phyloP scores from a whole-genome alignment of 495 filamentous ascomycete genomes.

The Ascobolus immersus region DNA sequence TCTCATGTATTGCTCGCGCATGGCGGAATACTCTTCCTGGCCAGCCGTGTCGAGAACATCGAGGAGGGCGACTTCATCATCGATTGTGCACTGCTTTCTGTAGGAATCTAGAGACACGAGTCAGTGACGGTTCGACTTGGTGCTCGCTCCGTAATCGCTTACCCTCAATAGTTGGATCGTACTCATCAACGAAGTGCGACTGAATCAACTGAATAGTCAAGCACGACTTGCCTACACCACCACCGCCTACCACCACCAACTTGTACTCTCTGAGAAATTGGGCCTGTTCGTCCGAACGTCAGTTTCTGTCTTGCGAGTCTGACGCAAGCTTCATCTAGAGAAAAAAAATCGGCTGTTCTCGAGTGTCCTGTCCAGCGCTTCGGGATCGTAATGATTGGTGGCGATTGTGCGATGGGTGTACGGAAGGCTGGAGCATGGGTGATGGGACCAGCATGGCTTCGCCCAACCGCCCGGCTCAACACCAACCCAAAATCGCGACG shows the following conservation, averaged over 20 bases:
- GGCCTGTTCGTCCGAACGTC: too few species aligned
- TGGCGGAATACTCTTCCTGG: constrained; percentile 96
- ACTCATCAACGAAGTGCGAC: constrained; percentile 96
- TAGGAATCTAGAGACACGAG: constrained; percentile 51
- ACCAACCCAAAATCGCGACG: too few species aligned
- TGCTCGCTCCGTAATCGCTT: constrained; percentile 11
- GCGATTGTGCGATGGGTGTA: too few species aligned
- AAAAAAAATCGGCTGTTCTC: too few species aligned
- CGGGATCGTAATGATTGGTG: too few species aligned
- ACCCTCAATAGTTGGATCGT: constrained; percentile 99
- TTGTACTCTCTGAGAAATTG: constrained; percentile 98
- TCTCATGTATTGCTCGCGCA: constrained; percentile 99
- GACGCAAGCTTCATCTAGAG: too few species aligned
- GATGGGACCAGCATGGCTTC: too few species aligned
- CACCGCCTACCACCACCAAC: constrained; percentile 88
- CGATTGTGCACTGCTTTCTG: constrained; percentile 97
- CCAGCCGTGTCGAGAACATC: constrained; percentile 95
- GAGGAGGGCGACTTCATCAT: constrained; percentile 88
- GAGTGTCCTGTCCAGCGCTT: too few species aligned
- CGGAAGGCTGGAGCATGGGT: too few species aligned
- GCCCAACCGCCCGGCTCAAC: too few species aligned
- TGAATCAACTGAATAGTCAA: constrained; percentile 98
- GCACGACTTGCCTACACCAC: constrained; percentile 97
- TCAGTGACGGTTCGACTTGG: constrained; percentile 3
- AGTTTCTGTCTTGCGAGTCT: too few species aligned